Evolutionary conservation across 257 asterid genomes (phyloP).

Genomic region (Prunella vulgaris): DNA sequence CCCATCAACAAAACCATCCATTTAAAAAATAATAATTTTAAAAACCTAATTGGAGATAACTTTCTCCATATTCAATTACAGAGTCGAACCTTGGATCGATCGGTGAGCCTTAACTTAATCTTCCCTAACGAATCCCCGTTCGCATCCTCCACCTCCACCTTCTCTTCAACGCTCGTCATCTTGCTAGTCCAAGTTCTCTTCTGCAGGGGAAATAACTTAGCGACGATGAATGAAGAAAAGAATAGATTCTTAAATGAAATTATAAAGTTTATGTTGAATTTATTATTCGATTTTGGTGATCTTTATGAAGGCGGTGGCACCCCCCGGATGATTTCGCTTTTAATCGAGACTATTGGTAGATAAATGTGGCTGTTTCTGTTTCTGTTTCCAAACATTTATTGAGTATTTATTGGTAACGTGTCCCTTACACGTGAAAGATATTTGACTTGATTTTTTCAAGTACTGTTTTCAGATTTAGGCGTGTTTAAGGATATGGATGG

Average conservation of each 20-base stretch:
- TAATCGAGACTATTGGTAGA: no score
- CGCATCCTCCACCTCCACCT: conserved; percentile 49
- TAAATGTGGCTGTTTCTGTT: no score
- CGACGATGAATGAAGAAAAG: conserved; percentile 11
- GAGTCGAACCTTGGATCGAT: conserved; percentile 67
- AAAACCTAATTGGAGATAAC: conserved; percentile 1
- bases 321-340: background rate
- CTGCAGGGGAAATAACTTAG: conserved; percentile 1
- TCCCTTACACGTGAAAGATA: no score
- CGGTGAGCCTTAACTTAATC: conserved; percentile 52
- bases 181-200: background rate
- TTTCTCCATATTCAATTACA: background rate
- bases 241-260: background rate
- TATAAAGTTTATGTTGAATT: background rate
- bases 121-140: conserved; percentile 46
- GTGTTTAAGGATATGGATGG: no score
- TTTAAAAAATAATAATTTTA: no score
- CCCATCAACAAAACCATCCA: conserved; percentile 5
- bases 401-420: no score
- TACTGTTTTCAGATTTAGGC: no score
- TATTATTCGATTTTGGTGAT: background rate
- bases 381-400: no score
- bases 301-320: background rate
- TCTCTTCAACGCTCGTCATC: conserved; percentile 57
- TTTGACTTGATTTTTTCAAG: no score